Percentiles rank a stretch among this genome's conserved stretches.
phyloP scores from a whole-genome alignment of 805 yeast genomes.

The Candida golubevii region DNA sequence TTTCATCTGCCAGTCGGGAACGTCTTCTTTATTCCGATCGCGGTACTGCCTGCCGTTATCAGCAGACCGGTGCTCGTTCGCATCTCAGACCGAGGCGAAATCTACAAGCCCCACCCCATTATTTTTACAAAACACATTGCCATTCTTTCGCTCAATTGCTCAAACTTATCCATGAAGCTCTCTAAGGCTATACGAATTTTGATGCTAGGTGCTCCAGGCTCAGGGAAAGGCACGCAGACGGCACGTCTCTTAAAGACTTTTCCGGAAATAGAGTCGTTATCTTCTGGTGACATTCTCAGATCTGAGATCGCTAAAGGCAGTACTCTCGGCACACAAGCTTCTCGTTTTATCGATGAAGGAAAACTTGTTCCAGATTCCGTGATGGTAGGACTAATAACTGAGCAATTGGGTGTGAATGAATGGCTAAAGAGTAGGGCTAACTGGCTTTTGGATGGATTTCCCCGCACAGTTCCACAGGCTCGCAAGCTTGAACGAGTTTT shows the following conservation, averaged over 20 bases:
- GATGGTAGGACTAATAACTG: slow-evolving; percentile 56
- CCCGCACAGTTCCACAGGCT: slow-evolving; percentile 78
- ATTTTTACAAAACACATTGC: too few relatives aligned
- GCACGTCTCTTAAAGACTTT: slow-evolving; percentile 53
- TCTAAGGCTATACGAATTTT: slow-evolving; percentile 44
- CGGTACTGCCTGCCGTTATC: too few relatives aligned
- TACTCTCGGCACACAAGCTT: slow-evolving; percentile 53
- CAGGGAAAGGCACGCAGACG: slow-evolving; percentile 93
- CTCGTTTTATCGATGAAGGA: slow-evolving; percentile 56
- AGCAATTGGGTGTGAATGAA: slow-evolving; percentile 39
- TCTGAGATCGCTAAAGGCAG: slow-evolving; percentile 55
- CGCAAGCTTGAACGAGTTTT: slow-evolving; percentile 46
- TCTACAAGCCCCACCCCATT: too few relatives aligned
- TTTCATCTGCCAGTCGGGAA: too few relatives aligned
- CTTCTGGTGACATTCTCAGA: slow-evolving; percentile 84
- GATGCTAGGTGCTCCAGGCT: slow-evolving; percentile 89
- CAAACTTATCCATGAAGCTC: slow-evolving; percentile 3
- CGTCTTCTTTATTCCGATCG: too few relatives aligned
- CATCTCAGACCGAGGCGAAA: too few relatives aligned
- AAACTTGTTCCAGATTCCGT: slow-evolving; percentile 66
- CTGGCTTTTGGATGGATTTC: slow-evolving; percentile 91
- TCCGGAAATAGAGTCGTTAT: slow-evolving; percentile 53
- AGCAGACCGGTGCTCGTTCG: too few relatives aligned
- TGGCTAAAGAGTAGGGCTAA: slow-evolving; percentile 45
- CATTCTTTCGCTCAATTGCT: too few relatives aligned